Conservation (phyloP, 192 early-diverging fungal genomes). For the Piromyces sp. region DNA sequence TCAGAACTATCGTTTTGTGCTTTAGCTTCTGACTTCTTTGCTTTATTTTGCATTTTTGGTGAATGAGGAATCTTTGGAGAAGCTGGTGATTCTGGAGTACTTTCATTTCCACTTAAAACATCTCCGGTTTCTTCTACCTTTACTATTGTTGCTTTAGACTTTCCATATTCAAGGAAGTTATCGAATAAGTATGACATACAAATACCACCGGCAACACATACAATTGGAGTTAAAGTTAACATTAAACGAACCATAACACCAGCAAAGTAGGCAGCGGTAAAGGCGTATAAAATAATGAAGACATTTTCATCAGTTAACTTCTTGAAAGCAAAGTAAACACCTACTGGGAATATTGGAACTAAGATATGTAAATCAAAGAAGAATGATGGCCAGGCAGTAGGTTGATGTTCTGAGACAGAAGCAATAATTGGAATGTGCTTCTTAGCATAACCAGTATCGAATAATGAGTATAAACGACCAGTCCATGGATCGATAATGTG, state of each 20-base stretch:
- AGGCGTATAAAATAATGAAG: constrained; percentile 91
- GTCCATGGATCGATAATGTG: constrained; percentile 95
- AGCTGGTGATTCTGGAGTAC: background rate
- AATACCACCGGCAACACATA: constrained; percentile 85
- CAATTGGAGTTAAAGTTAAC: constrained; percentile 91
- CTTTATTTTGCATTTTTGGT: background rate
- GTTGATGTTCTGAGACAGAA: constrained; percentile 99
- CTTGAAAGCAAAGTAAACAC: constrained; percentile 89
- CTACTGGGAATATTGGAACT: constrained; percentile 91
- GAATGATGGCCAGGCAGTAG: constrained; percentile 96
- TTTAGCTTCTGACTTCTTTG: constrained; percentile 1
- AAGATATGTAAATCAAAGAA: constrained; percentile 97
- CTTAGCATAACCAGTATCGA: constrained; percentile 99
- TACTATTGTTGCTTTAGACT: constrained; percentile 5
- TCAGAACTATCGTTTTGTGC: background rate
- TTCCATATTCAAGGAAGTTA: constrained; percentile 46
- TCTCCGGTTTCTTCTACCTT: constrained; percentile 3
- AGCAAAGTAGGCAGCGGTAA: constrained; percentile 98
- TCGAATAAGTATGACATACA: constrained; percentile 76
- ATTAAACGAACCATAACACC: constrained; percentile 99
- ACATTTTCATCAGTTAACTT: constrained; percentile 91
- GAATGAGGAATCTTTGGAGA: background rate
- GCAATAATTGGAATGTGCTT: constrained; percentile 99
- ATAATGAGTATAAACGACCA: constrained; percentile 98
- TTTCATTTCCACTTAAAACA: background rate